A percentile compares a stretch with the other conserved stretches of the same genome.
Evolutionary conservation across 306 rosid genomes (phyloP).

Genomic region (Crotalaria pallida): DNA sequence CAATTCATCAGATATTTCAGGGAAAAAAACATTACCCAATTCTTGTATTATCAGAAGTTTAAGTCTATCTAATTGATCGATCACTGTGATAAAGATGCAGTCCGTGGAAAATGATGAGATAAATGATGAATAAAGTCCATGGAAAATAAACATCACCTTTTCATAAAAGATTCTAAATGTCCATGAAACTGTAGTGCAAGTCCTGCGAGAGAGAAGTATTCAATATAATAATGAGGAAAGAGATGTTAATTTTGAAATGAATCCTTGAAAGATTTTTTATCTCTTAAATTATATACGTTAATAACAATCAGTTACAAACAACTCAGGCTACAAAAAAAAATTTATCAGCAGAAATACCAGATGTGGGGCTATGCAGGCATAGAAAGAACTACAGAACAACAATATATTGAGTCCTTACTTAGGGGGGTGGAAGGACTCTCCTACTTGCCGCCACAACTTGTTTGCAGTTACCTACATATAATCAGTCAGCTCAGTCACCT

Average conservation of each 20-base stretch:
- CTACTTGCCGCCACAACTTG: conserved; percentile 91
- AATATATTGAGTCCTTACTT: conserved; percentile 44
- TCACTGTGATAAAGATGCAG: conserved; percentile 9
- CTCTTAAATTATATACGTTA: neutral
- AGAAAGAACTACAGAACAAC: conserved; percentile 11
- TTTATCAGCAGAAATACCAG: neutral
- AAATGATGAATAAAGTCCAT: conserved; percentile 5
- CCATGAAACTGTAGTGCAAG: conserved; percentile 92
- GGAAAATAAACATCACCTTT: conserved; percentile 48
- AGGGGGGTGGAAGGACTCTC: conserved; percentile 91
- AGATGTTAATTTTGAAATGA: conserved; percentile 7
- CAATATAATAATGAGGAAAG: conserved; percentile 13
- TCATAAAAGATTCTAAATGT: conserved; percentile 83
- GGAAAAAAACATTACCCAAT: neutral
- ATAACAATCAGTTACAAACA: neutral
- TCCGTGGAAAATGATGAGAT: neutral
- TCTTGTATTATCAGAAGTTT: neutral
- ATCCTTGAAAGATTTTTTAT: neutral
- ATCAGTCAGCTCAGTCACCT: conserved; percentile 8
- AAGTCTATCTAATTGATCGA: conserved; percentile 9
- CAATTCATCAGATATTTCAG: neutral
- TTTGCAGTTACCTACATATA: conserved; percentile 63
- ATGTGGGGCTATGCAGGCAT: neutral
- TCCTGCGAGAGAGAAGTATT: conserved; percentile 48
- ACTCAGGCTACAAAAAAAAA: neutral